Conservation (phyloP, 345 rosid species). For the Camelina sativa region DNA sequence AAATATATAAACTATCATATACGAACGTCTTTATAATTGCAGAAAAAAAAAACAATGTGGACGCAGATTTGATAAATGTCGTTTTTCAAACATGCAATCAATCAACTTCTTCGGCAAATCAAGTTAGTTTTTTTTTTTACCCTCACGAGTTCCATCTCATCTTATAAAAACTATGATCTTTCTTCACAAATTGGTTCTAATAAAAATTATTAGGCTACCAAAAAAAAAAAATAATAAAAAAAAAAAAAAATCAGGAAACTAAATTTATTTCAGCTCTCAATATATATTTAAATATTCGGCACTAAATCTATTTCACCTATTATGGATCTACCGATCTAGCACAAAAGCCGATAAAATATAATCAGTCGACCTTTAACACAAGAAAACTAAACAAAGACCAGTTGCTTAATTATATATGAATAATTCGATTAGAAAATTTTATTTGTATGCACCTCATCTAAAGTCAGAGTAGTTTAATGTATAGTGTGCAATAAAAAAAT, state of each 20-base stretch:
- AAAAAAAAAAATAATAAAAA: too few species aligned
- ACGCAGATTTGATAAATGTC: not conserved
- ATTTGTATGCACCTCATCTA: too few species aligned
- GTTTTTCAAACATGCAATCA: constrained; percentile 23
- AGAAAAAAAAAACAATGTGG: constrained; percentile 28
- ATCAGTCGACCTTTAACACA: not conserved
- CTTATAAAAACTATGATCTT: constrained; percentile 1
- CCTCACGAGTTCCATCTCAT: constrained; percentile 37
- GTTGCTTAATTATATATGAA: constrained; percentile 8
- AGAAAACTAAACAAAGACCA: not conserved
- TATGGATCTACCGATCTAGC: constrained; percentile 23
- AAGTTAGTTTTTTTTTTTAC: not conserved
- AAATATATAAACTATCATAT: too few species aligned
- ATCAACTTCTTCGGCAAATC: constrained; percentile 28
- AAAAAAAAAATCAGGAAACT: not conserved
- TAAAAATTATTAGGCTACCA: not conserved
- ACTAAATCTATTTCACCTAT: not conserved
- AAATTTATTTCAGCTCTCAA: not conserved
- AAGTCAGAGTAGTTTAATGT: constrained; percentile 6
- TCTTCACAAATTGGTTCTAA: not conserved
- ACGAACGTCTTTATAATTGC: not conserved
- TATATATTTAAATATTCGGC: not conserved
- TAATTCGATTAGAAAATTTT: not conserved
- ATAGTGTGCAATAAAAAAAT: not conserved
- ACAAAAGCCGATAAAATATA: not conserved